These are phyloP conservation scores for Mortierella sp. DNA, from an alignment of 371 early-diverging fungal species.

Conservation along the genomic window DNA sequence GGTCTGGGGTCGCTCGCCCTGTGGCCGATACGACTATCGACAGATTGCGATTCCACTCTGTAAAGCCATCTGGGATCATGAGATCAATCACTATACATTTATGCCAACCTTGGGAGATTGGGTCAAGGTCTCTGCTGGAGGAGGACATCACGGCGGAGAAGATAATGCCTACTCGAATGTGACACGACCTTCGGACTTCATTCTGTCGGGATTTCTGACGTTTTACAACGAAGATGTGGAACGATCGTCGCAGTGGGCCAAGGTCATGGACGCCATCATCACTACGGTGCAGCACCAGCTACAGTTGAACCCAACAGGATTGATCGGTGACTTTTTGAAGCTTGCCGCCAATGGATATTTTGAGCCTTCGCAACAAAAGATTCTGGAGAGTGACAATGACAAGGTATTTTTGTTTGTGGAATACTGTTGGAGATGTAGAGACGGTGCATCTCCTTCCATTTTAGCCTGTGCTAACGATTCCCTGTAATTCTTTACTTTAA, in stretches of 20 bases:
- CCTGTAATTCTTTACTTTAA: background rate
- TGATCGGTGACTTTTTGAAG: slow-evolving; percentile 72
- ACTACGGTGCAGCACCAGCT: slow-evolving; percentile 58
- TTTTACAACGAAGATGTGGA: slow-evolving; percentile 69
- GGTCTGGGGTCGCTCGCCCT: slow-evolving; percentile 64
- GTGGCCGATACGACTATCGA: slow-evolving; percentile 65
- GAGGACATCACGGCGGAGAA: slow-evolving; percentile 61
- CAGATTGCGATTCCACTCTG: slow-evolving; percentile 58
- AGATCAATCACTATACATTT: slow-evolving; percentile 65
- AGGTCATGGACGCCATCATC: slow-evolving; percentile 64
- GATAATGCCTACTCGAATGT: slow-evolving; percentile 59
- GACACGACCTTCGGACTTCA: slow-evolving; percentile 71
- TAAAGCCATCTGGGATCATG: slow-evolving; percentile 64
- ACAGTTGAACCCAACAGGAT: slow-evolving; percentile 63
- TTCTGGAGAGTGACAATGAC: slow-evolving; percentile 58
- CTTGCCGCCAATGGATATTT: slow-evolving; percentile 57
- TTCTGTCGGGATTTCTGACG: slow-evolving; percentile 66
- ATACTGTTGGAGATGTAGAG: background rate
- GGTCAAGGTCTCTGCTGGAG: slow-evolving; percentile 55
- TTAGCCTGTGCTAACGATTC: background rate
- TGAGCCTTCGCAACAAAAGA: slow-evolving; percentile 60
- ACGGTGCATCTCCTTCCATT: background rate
- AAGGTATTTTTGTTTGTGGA: slow-evolving; percentile 23
- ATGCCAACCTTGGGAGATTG: slow-evolving; percentile 73
- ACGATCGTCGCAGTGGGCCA: slow-evolving; percentile 63